Evolutionary conservation across 768 basidiomycete species (phyloP), one percentile per base, ranked within the genome.

Genomic region (Aureoboletus auriporus): DNA sequence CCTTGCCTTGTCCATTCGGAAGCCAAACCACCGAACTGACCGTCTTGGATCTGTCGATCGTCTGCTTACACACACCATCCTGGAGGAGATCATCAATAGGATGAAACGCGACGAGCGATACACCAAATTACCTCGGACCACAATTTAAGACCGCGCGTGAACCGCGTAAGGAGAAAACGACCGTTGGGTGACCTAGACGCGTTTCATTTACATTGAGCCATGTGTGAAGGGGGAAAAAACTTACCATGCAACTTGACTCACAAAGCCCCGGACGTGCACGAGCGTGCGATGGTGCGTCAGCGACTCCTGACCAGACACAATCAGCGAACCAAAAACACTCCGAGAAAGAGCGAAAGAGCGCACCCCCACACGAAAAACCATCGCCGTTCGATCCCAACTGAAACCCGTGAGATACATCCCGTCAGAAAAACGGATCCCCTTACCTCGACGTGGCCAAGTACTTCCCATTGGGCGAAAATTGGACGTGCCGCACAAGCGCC

Each of bases 381-480:
- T 63, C 1, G 76, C 75, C 6, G 75, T 78, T 39, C 74, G 59
- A 44, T 78, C 76, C 76, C 76, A 77, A 56, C 75, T 77, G 17
- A 17, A 6, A 6, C 5, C n/a, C 40, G 34, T 12, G 27, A 7
- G 35, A 5, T 7, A 8, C 35, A 36, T 36, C 35, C 36, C 30
- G 33, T 14, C 5, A 34, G 12, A 4, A 5, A 4, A 26, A 2
- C 39, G 3, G 12, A 8, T 11, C 12, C 30, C 65, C 65, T 8
- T 44, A 77, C 69, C 77, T 78, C n/a, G 79, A 72, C 4, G 79
- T 79, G 13, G 78, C 78, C 44, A 79, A 56, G 47, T 71, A 77
- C 55, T 69, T 71, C n/a, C 78, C 78, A 44, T 75, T 73, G 5
- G 77, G 78, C 14, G 79, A 79, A 63, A 79, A 79, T 52, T 79